These are phyloP conservation scores for Dipsacomyces acuminosporus DNA, from an alignment of 371 early-diverging fungal species.

Conservation along the genomic window DNA sequence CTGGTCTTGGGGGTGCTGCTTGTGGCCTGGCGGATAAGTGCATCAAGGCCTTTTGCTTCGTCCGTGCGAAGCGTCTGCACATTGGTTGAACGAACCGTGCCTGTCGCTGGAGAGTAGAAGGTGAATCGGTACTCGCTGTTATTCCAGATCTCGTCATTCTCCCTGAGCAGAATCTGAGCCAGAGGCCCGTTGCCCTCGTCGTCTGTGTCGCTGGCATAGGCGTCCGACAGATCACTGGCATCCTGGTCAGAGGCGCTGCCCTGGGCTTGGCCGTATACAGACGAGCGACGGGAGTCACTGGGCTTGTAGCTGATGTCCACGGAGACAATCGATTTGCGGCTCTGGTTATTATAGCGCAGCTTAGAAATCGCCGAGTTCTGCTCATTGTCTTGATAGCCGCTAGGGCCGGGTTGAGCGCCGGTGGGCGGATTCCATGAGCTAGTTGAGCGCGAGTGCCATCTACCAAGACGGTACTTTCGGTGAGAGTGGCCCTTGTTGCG, in stretches of 20 bases:
- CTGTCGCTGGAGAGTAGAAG: constrained; percentile 46
- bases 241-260: neutral
- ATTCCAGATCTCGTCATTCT: constrained; percentile 46
- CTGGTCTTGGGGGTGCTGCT: neutral
- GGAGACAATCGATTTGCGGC: constrained; percentile 18
- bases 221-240: constrained; percentile 5
- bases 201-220: constrained; percentile 9
- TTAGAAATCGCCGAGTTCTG: neutral
- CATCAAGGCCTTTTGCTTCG: constrained; percentile 27
- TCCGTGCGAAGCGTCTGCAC: constrained; percentile 37
- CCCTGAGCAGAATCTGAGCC: constrained; percentile 33
- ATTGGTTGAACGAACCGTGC: constrained; percentile 41
- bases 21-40: constrained; percentile 30
- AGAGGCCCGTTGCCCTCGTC: constrained; percentile 25
- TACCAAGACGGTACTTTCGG: constrained; percentile 38
- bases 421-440: constrained; percentile 44
- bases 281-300: constrained; percentile 35
- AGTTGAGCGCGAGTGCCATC: constrained; percentile 36
- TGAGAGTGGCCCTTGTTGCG: constrained; percentile 4
- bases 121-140: constrained; percentile 38
- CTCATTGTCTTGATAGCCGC: too few relatives aligned
- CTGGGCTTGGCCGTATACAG: constrained; percentile 14
- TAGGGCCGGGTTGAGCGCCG: constrained; percentile 2
- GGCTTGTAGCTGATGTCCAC: constrained; percentile 40
- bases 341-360: constrained; percentile 2